These are phyloP conservation scores for Climacium dendroides DNA, from an alignment of 225 moss, liverwort and hornwort species.

Conservation along the genomic window DNA sequence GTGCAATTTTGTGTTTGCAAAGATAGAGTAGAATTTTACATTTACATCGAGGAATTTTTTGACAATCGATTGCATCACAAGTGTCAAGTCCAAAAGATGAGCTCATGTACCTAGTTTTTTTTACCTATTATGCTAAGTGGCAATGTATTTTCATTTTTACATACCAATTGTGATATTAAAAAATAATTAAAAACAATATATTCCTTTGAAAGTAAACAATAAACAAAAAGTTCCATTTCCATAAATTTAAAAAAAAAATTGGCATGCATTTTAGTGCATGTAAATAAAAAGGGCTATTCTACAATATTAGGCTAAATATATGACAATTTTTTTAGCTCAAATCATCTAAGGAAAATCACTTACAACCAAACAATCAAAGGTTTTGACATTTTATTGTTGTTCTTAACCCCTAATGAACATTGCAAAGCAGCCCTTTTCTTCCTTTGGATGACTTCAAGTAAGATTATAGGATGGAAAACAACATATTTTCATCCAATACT, in stretches of 20 bases:
- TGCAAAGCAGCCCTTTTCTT: rapidly evolving
- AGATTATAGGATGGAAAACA: background rate
- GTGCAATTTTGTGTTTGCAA: too few species aligned
- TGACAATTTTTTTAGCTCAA: background rate
- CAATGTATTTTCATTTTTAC: too few species aligned
- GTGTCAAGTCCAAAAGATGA: too few species aligned
- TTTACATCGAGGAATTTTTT: too few species aligned
- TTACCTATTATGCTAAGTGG: too few species aligned
- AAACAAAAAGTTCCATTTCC: background rate
- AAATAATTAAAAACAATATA: too few species aligned
- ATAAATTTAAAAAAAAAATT: background rate
- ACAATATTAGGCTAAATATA: background rate
- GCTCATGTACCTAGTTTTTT: too few species aligned
- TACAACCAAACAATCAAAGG: background rate
- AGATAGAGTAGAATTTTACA: too few species aligned
- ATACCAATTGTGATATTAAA: too few species aligned
- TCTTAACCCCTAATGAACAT: too few species aligned
- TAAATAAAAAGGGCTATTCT: background rate
- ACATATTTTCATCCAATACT: too few species aligned
- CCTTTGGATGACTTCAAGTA: background rate
- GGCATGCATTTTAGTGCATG: background rate
- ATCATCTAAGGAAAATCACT: background rate
- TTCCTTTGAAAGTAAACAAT: background rate
- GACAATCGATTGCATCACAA: too few species aligned
- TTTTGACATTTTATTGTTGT: background rate